Percentiles rank a stretch among this genome's conserved stretches.
These are phyloP conservation scores for Symbiodinium natans DNA, from an alignment of 73 alveolate genomes.

Conservation along the genomic window DNA sequence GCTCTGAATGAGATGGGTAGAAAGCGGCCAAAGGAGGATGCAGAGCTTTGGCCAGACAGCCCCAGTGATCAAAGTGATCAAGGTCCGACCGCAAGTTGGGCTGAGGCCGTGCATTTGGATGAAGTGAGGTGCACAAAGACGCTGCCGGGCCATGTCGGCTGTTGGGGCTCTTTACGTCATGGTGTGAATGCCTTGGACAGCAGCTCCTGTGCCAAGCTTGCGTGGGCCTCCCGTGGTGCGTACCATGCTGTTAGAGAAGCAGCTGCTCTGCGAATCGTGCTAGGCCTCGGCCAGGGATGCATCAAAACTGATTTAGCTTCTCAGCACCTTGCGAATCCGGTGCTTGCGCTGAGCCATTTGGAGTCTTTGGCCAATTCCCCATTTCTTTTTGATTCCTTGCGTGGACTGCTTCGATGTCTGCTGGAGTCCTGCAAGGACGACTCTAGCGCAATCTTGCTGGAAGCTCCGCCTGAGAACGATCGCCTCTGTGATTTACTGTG, in stretches of 20 bases:
- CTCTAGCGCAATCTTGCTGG: neutral
- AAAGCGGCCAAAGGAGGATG: neutral
- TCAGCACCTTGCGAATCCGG: neutral
- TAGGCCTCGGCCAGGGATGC: conserved; percentile 70
- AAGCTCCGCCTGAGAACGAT: neutral
- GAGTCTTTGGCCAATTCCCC: conserved; percentile 63
- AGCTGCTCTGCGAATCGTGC: conserved; percentile 46
- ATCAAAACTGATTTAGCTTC: conserved; percentile 20
- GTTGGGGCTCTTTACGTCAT: neutral
- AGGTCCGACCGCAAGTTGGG: neutral
- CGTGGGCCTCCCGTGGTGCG: neutral
- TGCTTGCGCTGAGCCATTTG: conserved; percentile 63
- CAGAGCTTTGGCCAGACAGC: neutral
- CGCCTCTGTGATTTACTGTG: neutral
- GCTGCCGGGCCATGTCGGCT: neutral
- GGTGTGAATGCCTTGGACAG: conserved; percentile 44
- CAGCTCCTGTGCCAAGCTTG: conserved; percentile 13
- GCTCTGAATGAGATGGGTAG: neutral
- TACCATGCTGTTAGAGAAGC: conserved; percentile 37
- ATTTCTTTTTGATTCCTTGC: neutral
- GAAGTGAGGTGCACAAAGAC: neutral
- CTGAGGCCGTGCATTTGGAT: neutral
- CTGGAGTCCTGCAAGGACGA: neutral
- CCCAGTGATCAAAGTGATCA: neutral
- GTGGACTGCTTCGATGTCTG: neutral